Percentiles rank a stretch among this genome's conserved stretches.
Conservation (phyloP, 1,284 basidiomycete species). For the Coniferiporia weirii region DNA sequence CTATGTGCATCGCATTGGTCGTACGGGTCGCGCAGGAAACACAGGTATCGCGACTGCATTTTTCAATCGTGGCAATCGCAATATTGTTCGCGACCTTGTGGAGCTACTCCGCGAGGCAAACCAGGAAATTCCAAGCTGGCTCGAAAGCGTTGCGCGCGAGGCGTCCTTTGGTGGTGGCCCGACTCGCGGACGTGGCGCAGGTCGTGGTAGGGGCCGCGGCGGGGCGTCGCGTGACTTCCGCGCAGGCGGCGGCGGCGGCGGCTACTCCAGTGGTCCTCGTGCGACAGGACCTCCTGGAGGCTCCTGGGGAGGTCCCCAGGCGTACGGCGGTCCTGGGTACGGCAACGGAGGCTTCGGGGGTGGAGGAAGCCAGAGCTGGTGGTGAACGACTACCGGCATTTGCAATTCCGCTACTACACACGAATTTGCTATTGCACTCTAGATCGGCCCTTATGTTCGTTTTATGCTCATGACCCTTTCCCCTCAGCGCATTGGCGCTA, state of each 20-base stretch:
- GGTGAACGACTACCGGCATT: conserved; percentile 30
- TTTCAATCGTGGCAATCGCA: conserved; percentile 89
- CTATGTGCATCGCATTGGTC: conserved; percentile 97
- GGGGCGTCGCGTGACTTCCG: conserved; percentile 45
- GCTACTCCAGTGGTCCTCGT: conserved; percentile 22
- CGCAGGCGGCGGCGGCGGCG: conserved; percentile 36
- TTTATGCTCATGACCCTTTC: conserved; percentile 12
- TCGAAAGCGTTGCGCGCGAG: conserved; percentile 85
- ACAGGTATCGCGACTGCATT: conserved; percentile 93
- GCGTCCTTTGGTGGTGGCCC: conserved; percentile 59
- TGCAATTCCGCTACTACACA: neutral
- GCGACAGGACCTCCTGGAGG: conserved; percentile 31
- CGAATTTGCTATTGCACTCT: neutral
- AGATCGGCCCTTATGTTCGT: conserved; percentile 3
- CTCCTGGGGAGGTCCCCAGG: conserved; percentile 16
- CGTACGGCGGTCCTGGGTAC: conserved; percentile 7
- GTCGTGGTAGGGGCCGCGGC: conserved; percentile 33
- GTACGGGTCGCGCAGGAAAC: conserved; percentile 99
- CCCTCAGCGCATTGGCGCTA: neutral
- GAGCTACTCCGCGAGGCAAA: conserved; percentile 96
- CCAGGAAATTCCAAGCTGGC: conserved; percentile 93
- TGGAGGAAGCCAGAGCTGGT: conserved; percentile 37
- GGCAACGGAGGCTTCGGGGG: conserved; percentile 33
- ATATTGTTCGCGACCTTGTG: conserved; percentile 88
- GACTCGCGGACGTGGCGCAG: conserved; percentile 57